Evolutionary conservation across 768 basidiomycete genomes (phyloP), one percentile per base, ranked within the genome.

Genomic region (Lenzites betulinus): DNA sequence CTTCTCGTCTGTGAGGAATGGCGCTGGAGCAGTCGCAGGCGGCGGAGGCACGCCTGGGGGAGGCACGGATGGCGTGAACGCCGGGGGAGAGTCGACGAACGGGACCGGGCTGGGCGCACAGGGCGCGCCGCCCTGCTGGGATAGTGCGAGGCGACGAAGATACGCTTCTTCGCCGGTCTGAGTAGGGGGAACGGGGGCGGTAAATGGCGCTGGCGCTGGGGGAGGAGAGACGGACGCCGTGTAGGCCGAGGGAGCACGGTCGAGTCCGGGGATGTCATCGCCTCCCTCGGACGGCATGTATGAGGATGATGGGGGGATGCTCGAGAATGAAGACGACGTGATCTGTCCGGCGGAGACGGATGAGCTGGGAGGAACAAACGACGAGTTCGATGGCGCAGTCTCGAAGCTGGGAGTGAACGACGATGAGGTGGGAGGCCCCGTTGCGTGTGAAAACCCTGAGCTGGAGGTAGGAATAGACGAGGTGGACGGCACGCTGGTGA

Each of bases 21-120:
- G 72, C 26, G 71, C 64, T 9, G 77, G 72, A 6, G 81, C 75
- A 30, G 76, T 76, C 1, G 80, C 79, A 0, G 86, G 81, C 1
- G 88, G 85, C 0, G 85, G 85, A 5, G 84, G 80, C 7, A 83
- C 80, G 33, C 59, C 60, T 20, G 83, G 67, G 4, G 84, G 81
- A 2, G 88, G 88, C 2, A 86, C 83, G 61, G 90, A 87, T 0
- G 89, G 87, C 62, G 90, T 86, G 11, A 87, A 75, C 0, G 78
- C 71, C 13, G 85, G 81, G 1, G 85, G 7, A 76, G 76, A 2
- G 76, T 73, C 7, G 73, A 66, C 23, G 63, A 67, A 46, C 7
- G 56, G 56, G 39, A 55, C 71, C 66, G 52, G 62, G 36, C 57
- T 59, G 9, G 62, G 48, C 2, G 65, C 65, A 28, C 71, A 67